Evolutionary conservation across 2,329 filamentous ascomycete species (phyloP).

Genomic region (Xylaria sp.): DNA sequence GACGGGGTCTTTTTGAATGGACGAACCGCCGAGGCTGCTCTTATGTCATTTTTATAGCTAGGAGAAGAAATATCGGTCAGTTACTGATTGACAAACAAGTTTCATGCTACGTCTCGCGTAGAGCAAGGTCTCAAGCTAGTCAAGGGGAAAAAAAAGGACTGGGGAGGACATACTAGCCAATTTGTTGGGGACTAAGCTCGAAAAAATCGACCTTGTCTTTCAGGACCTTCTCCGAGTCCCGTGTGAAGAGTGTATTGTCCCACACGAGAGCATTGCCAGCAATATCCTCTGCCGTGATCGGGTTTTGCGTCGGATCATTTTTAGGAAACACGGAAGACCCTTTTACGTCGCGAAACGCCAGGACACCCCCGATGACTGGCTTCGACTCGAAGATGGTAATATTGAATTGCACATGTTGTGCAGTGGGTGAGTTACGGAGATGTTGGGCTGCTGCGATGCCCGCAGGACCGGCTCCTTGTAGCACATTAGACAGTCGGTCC

Average conservation of each 20-base stretch:
- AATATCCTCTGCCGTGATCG: conserved; percentile 44
- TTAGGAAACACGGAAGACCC: conserved; percentile 38
- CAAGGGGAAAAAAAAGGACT: neutral
- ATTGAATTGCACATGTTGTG: conserved; percentile 31
- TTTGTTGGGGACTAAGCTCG: conserved; percentile 36
- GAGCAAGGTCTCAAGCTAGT: neutral
- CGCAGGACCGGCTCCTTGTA: conserved; percentile 43
- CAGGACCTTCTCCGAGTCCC: conserved; percentile 37
- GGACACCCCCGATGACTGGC: conserved; percentile 39
- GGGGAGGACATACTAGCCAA: conserved; percentile 42
- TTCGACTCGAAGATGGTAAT: conserved; percentile 43
- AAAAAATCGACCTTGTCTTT: conserved; percentile 38
- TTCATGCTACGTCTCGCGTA: neutral
- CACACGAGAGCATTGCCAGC: conserved; percentile 41
- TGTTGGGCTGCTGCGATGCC: conserved; percentile 44
- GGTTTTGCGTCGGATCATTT: conserved; percentile 37
- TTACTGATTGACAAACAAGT: neutral
- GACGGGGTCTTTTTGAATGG: conserved; percentile 40
- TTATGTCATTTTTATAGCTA: conserved; percentile 27
- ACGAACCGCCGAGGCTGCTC: conserved; percentile 30
- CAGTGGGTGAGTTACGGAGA: conserved; percentile 28
- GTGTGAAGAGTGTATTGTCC: conserved; percentile 42
- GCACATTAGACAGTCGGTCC: neutral
- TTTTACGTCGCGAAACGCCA: conserved; percentile 37
- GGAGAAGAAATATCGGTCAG: conserved; percentile 18